Base-by-base conservation (phyloP, 2,329 filamentous ascomycete species). In the Ceratocystis destructans region DNA sequence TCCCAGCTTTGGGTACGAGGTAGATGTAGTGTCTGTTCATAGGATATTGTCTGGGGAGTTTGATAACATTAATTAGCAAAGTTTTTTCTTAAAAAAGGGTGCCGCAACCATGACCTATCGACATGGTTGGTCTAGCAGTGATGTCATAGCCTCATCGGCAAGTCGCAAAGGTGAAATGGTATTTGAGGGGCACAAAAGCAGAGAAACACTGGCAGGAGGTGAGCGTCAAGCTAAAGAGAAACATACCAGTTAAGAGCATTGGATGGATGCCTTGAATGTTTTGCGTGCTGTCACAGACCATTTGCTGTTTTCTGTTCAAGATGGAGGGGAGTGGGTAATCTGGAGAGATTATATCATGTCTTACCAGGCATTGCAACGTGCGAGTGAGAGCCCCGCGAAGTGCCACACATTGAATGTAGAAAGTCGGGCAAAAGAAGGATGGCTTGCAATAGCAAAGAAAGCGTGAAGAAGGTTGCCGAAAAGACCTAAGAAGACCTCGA, bases 311-410 rank as follows among this genome's bases (percentile, higher is more conserved):
- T 62, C 41, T 31, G 45, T 37, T 46, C 20, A 45, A n/a, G 50
- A 65, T 61, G 44, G n/a, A 20, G 10, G 48, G 28, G 15, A n/a
- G 61, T 17, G 15, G 12, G 61, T 17, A 61, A 53, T 17, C 37
- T 12, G 20, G 62, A 20, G 45, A 22, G 20, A 22, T 15, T 31
- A 64, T 8, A 48, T 31, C 15, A 62, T n/a, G 20, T 61, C 67
- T 68, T 68, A 68, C 67, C 67, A 66, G 67, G 67, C 67, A 68
- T 68, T 33, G 46, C 41, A 22, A 64, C 25, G 41, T 68, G 59
- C 41, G 67, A 66, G 62, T 64, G 61, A 61, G 64, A 45, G 46
- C 64, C 67, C 28, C 61, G 67, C 55, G 67, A 64, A 64, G 67
- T 64, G 46, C 67, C 64, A 64, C 67, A 68, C 67, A 68, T 68